Conservation (phyloP, 78 protist genomes). For the Pelomyxa schiedti region DNA sequence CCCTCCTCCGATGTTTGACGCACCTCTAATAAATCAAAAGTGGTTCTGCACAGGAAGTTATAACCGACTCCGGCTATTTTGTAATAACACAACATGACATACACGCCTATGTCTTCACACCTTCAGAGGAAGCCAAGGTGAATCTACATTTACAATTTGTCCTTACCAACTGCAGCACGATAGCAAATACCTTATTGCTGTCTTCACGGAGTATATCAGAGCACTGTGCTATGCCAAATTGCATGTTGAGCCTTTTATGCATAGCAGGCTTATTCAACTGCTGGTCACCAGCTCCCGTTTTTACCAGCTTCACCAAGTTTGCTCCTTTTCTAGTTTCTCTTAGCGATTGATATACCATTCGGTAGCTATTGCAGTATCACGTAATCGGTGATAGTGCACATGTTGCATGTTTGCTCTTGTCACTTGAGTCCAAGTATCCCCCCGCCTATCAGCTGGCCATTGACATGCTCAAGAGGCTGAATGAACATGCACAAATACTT, state of each 20-base stretch:
- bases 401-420: slow-evolving; percentile 16
- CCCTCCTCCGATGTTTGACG: not conserved
- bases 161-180: too few species aligned
- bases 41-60: not conserved
- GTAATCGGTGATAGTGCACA: slow-evolving; percentile 8
- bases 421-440: not conserved
- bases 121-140: not conserved
- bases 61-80: not conserved
- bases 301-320: slow-evolving; percentile 21
- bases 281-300: not conserved
- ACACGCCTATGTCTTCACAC: not conserved
- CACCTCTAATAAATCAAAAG: not conserved
- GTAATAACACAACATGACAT: not conserved
- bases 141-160: not conserved
- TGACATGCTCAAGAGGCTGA: slow-evolving; percentile 26
- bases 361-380: slow-evolving; percentile 32
- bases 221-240: not conserved
- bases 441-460: slow-evolving; percentile 29
- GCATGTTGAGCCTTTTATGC: not conserved
- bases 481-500: not conserved
- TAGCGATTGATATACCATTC: not conserved
- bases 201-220: slow-evolving; percentile 10
- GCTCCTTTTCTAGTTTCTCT: not conserved
- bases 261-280: not conserved
- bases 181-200: not conserved